phyloP scores from a whole-genome alignment of 306 rosid species.

The Quercus cerris region DNA sequence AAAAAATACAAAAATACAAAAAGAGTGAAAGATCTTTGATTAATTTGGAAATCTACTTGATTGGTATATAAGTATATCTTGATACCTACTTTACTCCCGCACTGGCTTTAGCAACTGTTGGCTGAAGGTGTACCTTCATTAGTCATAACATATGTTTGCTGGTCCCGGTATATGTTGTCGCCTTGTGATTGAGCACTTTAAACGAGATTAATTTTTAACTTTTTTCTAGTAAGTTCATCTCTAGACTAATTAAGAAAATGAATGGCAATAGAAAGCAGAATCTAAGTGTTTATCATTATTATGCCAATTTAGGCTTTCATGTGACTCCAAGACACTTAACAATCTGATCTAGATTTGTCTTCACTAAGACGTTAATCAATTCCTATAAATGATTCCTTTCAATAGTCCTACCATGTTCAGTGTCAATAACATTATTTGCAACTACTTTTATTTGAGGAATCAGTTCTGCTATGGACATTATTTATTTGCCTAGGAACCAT shows the following conservation, averaged over 20 bases:
- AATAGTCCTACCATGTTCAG: neutral
- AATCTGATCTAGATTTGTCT: conserved; percentile 39
- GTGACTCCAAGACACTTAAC: conserved; percentile 27
- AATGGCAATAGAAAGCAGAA: conserved; percentile 24
- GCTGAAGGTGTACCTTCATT: conserved; percentile 16
- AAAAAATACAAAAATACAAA: neutral
- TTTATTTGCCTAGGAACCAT: neutral
- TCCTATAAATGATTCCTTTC: neutral
- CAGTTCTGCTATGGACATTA: neutral
- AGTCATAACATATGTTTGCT: conserved; percentile 19
- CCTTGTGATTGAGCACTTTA: conserved; percentile 33
- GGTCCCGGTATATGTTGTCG: conserved; percentile 26
- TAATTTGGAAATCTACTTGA: conserved; percentile 17
- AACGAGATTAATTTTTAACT: conserved; percentile 34
- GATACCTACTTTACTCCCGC: conserved; percentile 17
- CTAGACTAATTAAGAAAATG: neutral
- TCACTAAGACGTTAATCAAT: conserved; percentile 27
- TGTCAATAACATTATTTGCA: neutral
- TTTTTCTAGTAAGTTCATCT: conserved; percentile 30
- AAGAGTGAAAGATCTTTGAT: conserved; percentile 9
- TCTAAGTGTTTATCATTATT: conserved; percentile 31
- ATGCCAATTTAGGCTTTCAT: conserved; percentile 33
- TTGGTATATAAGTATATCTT: conserved; percentile 13
- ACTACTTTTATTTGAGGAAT: neutral
- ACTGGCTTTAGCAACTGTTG: conserved; percentile 24